Evolutionary conservation across 208 protist species (phyloP), one percentile per base, ranked within the genome.

Genomic region (Leishmania arabica): DNA sequence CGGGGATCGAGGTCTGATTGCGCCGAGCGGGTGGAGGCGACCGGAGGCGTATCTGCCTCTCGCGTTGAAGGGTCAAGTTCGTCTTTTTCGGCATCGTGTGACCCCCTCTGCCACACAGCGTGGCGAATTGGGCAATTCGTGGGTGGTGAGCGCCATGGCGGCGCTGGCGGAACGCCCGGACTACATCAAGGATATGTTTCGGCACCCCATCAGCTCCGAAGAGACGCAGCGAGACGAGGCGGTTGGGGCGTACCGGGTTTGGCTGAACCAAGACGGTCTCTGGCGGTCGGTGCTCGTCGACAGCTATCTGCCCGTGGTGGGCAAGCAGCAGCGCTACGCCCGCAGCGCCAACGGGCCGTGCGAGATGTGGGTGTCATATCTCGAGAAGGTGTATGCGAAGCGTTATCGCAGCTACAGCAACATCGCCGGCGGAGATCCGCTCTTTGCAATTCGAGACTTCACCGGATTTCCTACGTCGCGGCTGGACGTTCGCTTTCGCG

Each of bases 321-420:
- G 88, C 70, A 86, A 86, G 37, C 81, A 80, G 47, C 89, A 89
- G 31, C 92, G 88, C 74, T 97, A 91, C 80, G 91, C 89, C 19
- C 86, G 88, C 60, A 83, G 79, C 53, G 89, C 89, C 65, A 80
- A 75, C 17, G 93, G 96, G 60, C 89, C 91, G 49, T 70, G 83
- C 40, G 92, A 98, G 85, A 68, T 97, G 66, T 98, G 96, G 94
- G 83, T 92, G 15, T 86, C 86, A 21, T 78, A 97, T 37, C 72
- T 96, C 21, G 84, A 98, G 75, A 98, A 98, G 89, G 96, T 93
- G 31, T 98, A 97, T 80, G 93, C 95, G 34, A 98, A 98, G 84
- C 49, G 94, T 60, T 88, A 92, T 78, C 91, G 89, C 64, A 84
- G 89, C 53, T 98, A 97, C 83, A 88, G 83, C 51, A 90, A 92